Evolutionary conservation across 208 protist genomes (phyloP).

Genomic region (Leishmania guyanensis): DNA sequence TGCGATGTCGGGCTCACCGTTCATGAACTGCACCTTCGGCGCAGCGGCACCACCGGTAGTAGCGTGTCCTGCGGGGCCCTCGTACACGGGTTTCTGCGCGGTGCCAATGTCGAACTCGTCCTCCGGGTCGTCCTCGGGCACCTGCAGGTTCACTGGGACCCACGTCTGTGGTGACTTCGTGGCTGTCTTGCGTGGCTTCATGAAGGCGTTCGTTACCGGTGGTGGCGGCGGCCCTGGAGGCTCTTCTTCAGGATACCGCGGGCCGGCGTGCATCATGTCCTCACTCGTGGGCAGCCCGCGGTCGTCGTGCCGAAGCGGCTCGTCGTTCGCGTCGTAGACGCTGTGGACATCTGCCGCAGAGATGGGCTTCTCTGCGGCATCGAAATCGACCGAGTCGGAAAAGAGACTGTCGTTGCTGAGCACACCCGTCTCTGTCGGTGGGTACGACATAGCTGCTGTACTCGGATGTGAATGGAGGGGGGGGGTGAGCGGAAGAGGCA

Average conservation of each 20-base stretch:
- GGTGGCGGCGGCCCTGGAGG: conserved; percentile 21
- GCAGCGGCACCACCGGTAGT: background rate
- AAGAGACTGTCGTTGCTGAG: conserved; percentile 79
- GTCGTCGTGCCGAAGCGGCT: conserved; percentile 6
- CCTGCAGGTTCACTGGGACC: conserved; percentile 42
- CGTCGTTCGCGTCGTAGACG: conserved; percentile 1
- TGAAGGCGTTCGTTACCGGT: conserved; percentile 36
- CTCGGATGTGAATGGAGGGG: background rate
- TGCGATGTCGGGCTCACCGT: conserved; percentile 70
- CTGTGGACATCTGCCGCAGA: conserved; percentile 7
- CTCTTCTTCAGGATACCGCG: conserved; percentile 20
- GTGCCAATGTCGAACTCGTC: conserved; percentile 81
- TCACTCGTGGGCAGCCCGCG: conserved; percentile 10
- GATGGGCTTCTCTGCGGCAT: conserved; percentile 60
- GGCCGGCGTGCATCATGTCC: conserved; percentile 14
- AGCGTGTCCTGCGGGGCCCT: background rate
- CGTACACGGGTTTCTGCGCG: conserved; percentile 55
- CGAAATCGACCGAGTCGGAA: conserved; percentile 63
- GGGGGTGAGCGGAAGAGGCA: background rate
- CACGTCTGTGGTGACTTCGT: conserved; percentile 41
- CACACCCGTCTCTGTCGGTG: conserved; percentile 56
- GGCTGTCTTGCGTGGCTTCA: conserved; percentile 60
- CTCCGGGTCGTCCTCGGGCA: conserved; percentile 57
- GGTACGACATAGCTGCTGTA: conserved; percentile 41
- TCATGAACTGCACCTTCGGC: conserved; percentile 40